These are phyloP conservation scores for Globisporangium lucens DNA, from an alignment of 352 stramenopile species.

Conservation along the genomic window DNA sequence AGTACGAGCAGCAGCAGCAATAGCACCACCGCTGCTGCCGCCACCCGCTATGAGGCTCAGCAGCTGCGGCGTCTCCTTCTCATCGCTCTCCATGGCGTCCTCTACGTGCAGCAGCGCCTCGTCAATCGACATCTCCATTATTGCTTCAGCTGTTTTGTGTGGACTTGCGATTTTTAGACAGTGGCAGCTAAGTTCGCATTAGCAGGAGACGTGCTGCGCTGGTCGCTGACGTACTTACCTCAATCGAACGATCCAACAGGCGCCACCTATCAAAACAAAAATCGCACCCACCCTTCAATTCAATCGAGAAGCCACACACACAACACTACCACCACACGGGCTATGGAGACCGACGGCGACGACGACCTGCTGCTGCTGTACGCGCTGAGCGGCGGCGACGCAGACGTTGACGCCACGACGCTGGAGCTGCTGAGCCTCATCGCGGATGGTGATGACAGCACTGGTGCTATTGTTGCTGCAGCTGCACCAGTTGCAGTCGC, in stretches of 20 bases:
- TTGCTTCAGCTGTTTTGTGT: not conserved
- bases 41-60: not conserved
- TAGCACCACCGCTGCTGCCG: no score
- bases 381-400: not conserved
- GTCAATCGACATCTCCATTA: not conserved
- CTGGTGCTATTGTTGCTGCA: no score
- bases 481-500: no score
- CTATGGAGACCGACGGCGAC: not conserved
- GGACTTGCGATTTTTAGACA: no score
- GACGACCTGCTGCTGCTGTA: not conserved
- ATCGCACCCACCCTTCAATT: no score
- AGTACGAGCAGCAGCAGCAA: not conserved
- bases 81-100: not conserved
- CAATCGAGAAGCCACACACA: no score
- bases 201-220: no score
- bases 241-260: no score
- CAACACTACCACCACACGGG: no score
- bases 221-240: no score
- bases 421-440: conserved; percentile 2
- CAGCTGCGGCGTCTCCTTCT: not conserved
- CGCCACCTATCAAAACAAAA: not conserved
- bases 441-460: not conserved
- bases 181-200: no score
- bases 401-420: not conserved
- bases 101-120: not conserved